phyloP scores from a whole-genome alignment of 2,329 filamentous ascomycete genomes.

The Botryotinia globosa region DNA sequence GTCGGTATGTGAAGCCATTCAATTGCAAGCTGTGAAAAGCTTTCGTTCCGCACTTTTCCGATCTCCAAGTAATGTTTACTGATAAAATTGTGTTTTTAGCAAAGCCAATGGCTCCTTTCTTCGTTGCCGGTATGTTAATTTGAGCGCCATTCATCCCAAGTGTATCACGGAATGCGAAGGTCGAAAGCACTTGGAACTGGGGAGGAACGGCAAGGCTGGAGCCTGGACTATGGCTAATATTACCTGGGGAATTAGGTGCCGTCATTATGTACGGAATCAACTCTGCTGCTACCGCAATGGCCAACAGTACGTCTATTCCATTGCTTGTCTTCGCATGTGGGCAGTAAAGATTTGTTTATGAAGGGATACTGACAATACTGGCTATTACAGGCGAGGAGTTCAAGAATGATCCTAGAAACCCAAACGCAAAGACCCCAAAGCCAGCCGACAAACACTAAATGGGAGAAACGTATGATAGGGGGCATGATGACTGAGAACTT shows the following conservation, averaged over 20 bases:
- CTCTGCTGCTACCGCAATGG: constrained; percentile 72
- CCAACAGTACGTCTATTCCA: constrained; percentile 65
- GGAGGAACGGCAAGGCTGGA: neutral
- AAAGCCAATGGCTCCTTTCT: constrained; percentile 90
- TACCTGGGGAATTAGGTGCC: constrained; percentile 55
- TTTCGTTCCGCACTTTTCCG: constrained; percentile 19
- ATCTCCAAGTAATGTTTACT: constrained; percentile 10
- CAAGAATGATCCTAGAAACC: constrained; percentile 96
- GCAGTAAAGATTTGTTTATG: neutral
- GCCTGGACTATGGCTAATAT: constrained; percentile 23
- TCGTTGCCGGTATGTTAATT: constrained; percentile 76
- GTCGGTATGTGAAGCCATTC: constrained; percentile 61
- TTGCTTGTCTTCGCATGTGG: constrained; percentile 29
- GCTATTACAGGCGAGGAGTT: constrained; percentile 72
- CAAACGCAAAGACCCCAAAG: constrained; percentile 45
- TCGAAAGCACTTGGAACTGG: constrained; percentile 3
- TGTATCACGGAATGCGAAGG: neutral
- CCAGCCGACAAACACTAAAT: constrained; percentile 37
- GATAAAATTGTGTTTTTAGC: constrained; percentile 52
- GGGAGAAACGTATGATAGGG: neutral
- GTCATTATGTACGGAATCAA: constrained; percentile 92
- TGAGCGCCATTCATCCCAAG: neutral
- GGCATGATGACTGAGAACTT: neutral
- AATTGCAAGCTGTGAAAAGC: constrained; percentile 21
- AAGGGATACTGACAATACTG: constrained; percentile 24